Percentiles rank a stretch among this genome's conserved stretches.
Evolutionary conservation across 148 eudicot species (phyloP).

Genomic region (Silene conica): DNA sequence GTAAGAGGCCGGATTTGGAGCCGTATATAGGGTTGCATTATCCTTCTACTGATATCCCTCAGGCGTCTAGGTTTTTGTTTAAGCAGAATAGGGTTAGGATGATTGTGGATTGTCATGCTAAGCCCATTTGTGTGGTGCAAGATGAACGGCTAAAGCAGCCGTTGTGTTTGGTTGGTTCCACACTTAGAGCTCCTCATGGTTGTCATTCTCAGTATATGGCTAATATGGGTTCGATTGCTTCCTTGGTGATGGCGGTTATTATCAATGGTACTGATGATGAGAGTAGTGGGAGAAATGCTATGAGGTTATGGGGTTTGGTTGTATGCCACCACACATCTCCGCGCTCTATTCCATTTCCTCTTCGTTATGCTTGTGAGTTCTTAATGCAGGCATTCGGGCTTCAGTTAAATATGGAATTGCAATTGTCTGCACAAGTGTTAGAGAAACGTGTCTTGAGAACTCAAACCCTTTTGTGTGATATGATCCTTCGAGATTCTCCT

Average conservation of each 20-base stretch:
- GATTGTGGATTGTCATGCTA: conserved; percentile 86
- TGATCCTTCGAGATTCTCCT: conserved; percentile 85
- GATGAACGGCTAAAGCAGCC: conserved; percentile 66
- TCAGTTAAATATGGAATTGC: conserved; percentile 88
- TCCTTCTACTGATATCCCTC: conserved; percentile 97
- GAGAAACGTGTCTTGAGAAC: conserved; percentile 81
- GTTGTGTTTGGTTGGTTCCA: conserved; percentile 78
- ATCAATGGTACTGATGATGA: conserved; percentile 76
- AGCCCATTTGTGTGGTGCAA: conserved; percentile 62
- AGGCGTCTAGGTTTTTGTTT: conserved; percentile 89
- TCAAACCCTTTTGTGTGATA: conserved; percentile 88
- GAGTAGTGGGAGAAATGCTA: conserved; percentile 39
- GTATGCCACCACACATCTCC: conserved; percentile 95
- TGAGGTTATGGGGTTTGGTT: conserved; percentile 95
- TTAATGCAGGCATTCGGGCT: conserved; percentile 97
- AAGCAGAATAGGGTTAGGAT: conserved; percentile 86
- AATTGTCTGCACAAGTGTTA: conserved; percentile 56
- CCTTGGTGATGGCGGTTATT: conserved; percentile 81
- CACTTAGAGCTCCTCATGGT: conserved; percentile 92
- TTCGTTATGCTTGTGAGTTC: conserved; percentile 91
- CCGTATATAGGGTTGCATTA: conserved; percentile 91
- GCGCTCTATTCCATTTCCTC: conserved; percentile 73
- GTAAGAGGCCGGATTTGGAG: conserved; percentile 65
- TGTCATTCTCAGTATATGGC: conserved; percentile 97
- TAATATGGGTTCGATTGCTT: conserved; percentile 90